Conservation (phyloP, 1,284 basidiomycete genomes). For the Irpex rosettiformis region DNA sequence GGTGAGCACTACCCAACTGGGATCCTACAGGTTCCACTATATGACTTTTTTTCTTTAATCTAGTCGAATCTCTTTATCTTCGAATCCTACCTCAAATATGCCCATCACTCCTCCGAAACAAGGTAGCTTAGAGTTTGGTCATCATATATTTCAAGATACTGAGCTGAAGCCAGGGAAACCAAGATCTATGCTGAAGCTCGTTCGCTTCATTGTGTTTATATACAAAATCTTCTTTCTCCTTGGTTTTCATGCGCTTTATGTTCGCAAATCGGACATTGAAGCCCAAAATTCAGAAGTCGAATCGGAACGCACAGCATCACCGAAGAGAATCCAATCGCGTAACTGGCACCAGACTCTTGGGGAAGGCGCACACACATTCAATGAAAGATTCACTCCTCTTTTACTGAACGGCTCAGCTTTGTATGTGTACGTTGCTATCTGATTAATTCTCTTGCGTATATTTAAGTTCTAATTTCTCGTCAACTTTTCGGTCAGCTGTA, state of each 20-base stretch:
- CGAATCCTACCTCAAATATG: too few relatives aligned
- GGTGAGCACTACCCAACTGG: too few relatives aligned
- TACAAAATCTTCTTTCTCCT: background rate
- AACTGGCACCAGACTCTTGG: background rate
- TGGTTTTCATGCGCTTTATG: background rate
- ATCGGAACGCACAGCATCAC: background rate
- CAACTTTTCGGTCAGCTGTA: background rate
- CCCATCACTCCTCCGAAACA: too few relatives aligned
- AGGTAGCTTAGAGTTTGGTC: too few relatives aligned
- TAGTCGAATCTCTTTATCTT: too few relatives aligned
- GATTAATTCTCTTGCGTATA: too few relatives aligned
- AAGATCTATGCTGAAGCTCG: background rate
- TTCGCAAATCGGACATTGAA: background rate
- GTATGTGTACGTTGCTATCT: background rate
- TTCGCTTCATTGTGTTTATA: background rate
- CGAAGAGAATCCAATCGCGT: background rate
- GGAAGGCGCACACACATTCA: background rate
- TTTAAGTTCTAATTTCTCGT: background rate
- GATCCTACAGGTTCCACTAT: too few relatives aligned
- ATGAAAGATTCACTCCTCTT: background rate
- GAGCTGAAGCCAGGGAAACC: background rate
- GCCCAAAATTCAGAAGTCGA: background rate
- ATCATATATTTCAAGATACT: background rate
- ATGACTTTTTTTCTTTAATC: too few relatives aligned
- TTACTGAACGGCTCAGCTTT: background rate